phyloP scores from a whole-genome alignment of 1,139 yeast species.

The Hansenula lynferdii region DNA sequence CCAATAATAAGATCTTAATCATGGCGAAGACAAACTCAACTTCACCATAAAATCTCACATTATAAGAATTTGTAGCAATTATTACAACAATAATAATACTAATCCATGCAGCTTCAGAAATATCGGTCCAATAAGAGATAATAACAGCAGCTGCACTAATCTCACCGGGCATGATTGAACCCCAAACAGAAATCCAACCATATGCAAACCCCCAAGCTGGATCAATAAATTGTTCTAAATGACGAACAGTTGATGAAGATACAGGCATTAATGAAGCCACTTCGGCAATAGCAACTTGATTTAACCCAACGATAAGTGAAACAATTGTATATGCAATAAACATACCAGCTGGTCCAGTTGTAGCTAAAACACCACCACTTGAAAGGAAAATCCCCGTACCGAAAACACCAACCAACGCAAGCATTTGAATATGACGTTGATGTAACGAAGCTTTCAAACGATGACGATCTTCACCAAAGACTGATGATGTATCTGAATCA shows the following conservation, averaged over 20 bases:
- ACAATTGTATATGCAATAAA: conserved; percentile 42
- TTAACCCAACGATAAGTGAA: conserved; percentile 34
- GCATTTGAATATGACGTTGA: conserved; percentile 17
- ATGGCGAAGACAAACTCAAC: conserved; percentile 39
- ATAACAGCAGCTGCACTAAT: conserved; percentile 66
- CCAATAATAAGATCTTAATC: conserved; percentile 39
- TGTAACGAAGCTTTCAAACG: neutral
- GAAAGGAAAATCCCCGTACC: conserved; percentile 52
- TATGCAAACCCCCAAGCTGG: conserved; percentile 69
- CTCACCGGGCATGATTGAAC: conserved; percentile 54
- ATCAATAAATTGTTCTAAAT: conserved; percentile 35
- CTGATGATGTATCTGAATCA: neutral
- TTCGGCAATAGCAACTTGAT: conserved; percentile 24
- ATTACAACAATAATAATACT: conserved; percentile 37
- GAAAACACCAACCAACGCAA: conserved; percentile 31
- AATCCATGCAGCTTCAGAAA: conserved; percentile 37
- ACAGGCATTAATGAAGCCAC: conserved; percentile 25
- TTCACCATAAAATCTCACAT: conserved; percentile 45
- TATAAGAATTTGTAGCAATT: conserved; percentile 35
- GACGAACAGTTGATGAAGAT: conserved; percentile 23
- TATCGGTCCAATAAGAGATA: conserved; percentile 44
- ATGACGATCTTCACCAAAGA: neutral
- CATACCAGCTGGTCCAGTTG: conserved; percentile 48
- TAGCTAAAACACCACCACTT: conserved; percentile 42
- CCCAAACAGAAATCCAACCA: conserved; percentile 65